Base-by-base conservation (phyloP, 306 rosid genomes). In the Pyrus betulifolia region DNA sequence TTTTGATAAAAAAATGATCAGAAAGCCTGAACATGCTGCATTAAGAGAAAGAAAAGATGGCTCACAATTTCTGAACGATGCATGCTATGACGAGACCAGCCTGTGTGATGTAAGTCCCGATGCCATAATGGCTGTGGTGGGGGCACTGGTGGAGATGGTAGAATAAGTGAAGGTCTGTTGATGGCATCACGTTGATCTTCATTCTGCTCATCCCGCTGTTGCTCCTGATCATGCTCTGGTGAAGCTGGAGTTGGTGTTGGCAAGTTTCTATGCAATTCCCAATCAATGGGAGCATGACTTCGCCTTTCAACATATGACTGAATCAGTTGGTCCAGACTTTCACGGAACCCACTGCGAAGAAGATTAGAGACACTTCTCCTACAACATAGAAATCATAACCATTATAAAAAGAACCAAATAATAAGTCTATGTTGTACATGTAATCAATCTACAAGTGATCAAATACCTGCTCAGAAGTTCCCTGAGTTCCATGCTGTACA, bases 351-450 rank as follows among this genome's bases (percentile, higher is more conserved):
- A 73, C 99, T 96, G 15, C 94, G 99, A 79, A 96, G 99, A 87
- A 96, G 99, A 84, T 93, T 96, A 30, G 99, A 96, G 79, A 96
- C 99, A 80, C 99, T 96, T 87, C 99, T 86, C 93, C 99, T 96
- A 82, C 87, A 89, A 87, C 62, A 77, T 60, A 25, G 84, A 77
- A 54, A 74, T 45, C 30, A 42, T 21, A 74, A 88, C 69, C 76
- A 82, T 68, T 70, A 79, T 42, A 68, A 52, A 44, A 79, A 65
- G 42, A 72, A 77, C 70, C 64, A 58, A 85, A 71, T 70, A 67
- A 40, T 18, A 77, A 70, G 45, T 25, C 72, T n/a, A 22, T 44
- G 70, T 38, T n/a, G 55, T 23, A 65, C 30, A 71, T 4, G 79
- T 64, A 72, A 82, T 45, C 78, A 23, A 35, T 83, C 79, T 35